Base-by-base conservation (phyloP, 176 grass and related monocot species). In the Triticum monococcum region DNA sequence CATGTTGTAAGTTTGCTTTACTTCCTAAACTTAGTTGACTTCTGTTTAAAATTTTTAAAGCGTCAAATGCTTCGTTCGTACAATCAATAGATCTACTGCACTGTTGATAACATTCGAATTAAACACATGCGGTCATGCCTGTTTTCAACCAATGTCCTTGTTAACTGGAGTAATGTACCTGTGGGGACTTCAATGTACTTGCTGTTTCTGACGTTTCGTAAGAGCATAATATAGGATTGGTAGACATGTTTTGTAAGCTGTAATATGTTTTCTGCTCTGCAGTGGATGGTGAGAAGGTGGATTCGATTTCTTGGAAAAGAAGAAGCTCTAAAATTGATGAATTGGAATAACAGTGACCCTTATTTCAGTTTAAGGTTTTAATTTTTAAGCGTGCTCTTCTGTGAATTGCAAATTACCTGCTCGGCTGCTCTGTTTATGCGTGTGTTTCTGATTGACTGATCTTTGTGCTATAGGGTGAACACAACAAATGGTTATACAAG, bases 281-380 rank as follows among this genome's bases (percentile, higher is more conserved):
- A 98, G 95, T 98, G 95, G 95, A 95, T 98, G 89, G 95, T 98
- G 59, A 95, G 95, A 89, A 93, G 95, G 95, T 98, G 95, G 95
- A 92, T 90, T 66, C 92, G 83, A 28, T 87, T 90, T 87, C 80
- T 89, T 75, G 95, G 95, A 31, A 87, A 90, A 77, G 89, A 98
- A 5, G 93, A 95, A 93, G 84, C 95, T 91, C 68, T 98, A 71
- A 98, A 69, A 92, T 83, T 98, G 68, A 98, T 98, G 95, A 87
- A 85, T 45, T 98, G 95, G 95, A 98, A 98, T 74, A 98, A 98
- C 82, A 92, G 83, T 85, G 89, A 95, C 76, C 95, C 95, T n/a
- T 88, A 43, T 86, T 98, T 93, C 80, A 86, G 95, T 80, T 40
- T 98, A 92, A 98, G 95, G 95, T 98, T 69, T 75, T 86, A 65